A percentile compares a stretch with the other conserved stretches of the same genome.
Conservation (phyloP, 2,329 filamentous ascomycete species). For the Penicillium sclerotiorum region DNA sequence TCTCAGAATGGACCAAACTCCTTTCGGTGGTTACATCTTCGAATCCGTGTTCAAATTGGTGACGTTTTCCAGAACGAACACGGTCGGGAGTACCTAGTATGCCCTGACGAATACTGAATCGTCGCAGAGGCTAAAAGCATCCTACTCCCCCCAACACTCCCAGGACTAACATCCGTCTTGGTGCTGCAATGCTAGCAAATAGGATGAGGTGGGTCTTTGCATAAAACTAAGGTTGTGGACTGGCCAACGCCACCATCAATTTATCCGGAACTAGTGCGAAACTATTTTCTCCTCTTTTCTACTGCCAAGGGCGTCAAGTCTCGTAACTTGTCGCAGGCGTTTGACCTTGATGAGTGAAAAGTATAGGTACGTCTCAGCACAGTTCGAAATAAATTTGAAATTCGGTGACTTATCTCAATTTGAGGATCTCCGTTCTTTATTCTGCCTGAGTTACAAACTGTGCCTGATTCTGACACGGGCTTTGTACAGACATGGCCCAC, state of each 20-base stretch:
- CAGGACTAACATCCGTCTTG: not conserved
- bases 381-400: not conserved
- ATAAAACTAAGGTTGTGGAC: not conserved
- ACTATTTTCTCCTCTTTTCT: not conserved
- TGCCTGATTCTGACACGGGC: not conserved
- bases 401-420: not conserved
- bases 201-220: not conserved
- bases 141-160: too few relatives aligned
- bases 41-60: too few relatives aligned
- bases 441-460: not conserved
- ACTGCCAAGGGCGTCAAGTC: slow-evolving; percentile 10
- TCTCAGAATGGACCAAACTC: too few relatives aligned
- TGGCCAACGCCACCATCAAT: slow-evolving; percentile 1
- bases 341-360: not conserved
- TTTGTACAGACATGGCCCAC: not conserved
- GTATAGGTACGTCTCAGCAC: not conserved
- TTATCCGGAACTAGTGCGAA: slow-evolving; percentile 5
- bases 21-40: too few relatives aligned
- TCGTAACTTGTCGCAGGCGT: not conserved
- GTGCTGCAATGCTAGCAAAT: not conserved
- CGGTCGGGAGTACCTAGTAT: too few relatives aligned
- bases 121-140: too few relatives aligned
- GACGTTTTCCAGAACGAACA: too few relatives aligned
- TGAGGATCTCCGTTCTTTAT: not conserved
- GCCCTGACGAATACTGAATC: too few relatives aligned